Conservation (phyloP, 805 yeast genomes). For the Cyberlindnera mrakii region DNA sequence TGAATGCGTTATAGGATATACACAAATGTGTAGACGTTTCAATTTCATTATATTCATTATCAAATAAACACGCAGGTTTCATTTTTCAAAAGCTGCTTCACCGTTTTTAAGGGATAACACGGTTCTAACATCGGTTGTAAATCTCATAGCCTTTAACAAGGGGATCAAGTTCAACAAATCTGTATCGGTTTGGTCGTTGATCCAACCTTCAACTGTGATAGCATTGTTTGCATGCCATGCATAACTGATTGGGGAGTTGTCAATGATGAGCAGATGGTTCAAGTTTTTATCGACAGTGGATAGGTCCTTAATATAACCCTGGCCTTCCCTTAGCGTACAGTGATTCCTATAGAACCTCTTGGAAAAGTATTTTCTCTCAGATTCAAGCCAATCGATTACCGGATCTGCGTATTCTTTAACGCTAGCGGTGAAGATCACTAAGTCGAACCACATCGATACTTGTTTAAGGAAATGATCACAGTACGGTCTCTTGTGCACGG, state of each 20-base stretch:
- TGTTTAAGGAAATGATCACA: conserved; percentile 79
- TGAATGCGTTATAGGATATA: background rate
- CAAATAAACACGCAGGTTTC: background rate
- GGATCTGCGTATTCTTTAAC: conserved; percentile 96
- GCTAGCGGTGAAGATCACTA: conserved; percentile 91
- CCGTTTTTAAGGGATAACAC: conserved; percentile 73
- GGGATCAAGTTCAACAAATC: conserved; percentile 82
- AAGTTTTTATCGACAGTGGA: conserved; percentile 45
- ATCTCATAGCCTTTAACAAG: conserved; percentile 65
- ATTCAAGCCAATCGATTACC: conserved; percentile 85
- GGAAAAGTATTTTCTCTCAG: conserved; percentile 46
- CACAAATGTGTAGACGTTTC: too few species aligned
- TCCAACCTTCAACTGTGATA: conserved; percentile 95
- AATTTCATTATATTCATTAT: background rate
- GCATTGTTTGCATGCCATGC: conserved; percentile 83
- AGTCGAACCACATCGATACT: conserved; percentile 80
- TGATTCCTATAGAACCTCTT: conserved; percentile 71
- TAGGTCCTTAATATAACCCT: conserved; percentile 81
- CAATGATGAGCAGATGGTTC: conserved; percentile 69
- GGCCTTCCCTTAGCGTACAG: conserved; percentile 71
- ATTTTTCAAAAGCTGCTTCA: conserved; percentile 48
- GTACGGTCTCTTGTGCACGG: conserved; percentile 86
- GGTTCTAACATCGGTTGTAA: conserved; percentile 78
- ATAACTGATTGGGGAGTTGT: conserved; percentile 90
- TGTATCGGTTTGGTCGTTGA: conserved; percentile 87